Base-by-base conservation (phyloP, 139 green algal genomes). In the Micractinium conductrix region DNA sequence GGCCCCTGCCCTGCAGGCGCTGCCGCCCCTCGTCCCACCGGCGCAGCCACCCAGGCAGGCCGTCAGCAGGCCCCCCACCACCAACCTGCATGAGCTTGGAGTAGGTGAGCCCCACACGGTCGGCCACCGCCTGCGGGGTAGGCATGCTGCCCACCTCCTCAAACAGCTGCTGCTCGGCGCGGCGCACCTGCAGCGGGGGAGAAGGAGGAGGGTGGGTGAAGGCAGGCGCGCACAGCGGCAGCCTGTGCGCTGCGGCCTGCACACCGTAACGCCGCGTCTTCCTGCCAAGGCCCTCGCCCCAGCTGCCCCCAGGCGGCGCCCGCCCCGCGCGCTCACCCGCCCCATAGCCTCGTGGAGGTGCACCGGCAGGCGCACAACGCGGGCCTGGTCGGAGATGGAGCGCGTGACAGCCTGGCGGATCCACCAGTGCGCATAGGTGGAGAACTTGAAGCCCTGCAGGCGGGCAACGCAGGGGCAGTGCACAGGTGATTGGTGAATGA, bases 351-450 rank as follows among this genome's bases (percentile, higher is more conserved):
- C 95, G 72, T 95, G 94, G 74, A 98, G 76, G 88, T 98, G 93
- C 37, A 92, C 90, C 22, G 96, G 96, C 71, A 99, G 86, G 81
- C 91, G 92, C 63, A 97, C 92, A 0, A 95, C 84, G 6, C 93
- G 89, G 30, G 82, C 87, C 58, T 96, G 91, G 30, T 96, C 90
- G 16, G 86, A 80, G 48, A 97, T 79, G 35, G 82, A 81, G 74
- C 93, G 90, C 0, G 87, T 92, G 33, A 96, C 72, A 6, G 88
- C 83, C 92, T 99, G 97, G 4, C 95, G 88, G 85, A 99, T 98
- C 97, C 97, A 99, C 97, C 96, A 99, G 83, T 98, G 93, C 19
- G 94, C 97, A 85, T 99, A 99, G 4, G 97, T 99, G 44, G 91
- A 96, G 85, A 99, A 98, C 85, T 97, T 97, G 92, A 96, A 99